A percentile compares a stretch with the other conserved stretches of the same genome.
phyloP scores from a whole-genome alignment of 2,329 filamentous ascomycete species.

The Acrocalymma vagum region DNA sequence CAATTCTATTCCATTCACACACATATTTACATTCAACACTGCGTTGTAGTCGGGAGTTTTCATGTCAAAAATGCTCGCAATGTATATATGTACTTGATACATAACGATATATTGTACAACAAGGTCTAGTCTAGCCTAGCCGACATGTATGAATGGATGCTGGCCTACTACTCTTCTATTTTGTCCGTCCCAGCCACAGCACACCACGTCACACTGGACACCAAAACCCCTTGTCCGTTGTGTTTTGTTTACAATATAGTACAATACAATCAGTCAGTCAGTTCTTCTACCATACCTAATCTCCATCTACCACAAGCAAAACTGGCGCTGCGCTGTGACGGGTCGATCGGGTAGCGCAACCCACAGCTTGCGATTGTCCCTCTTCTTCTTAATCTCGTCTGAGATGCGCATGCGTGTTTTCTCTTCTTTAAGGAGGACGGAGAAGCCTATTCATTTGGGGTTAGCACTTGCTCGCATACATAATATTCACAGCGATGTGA shows the following conservation, averaged over 20 bases:
- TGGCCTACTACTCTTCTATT: slow-evolving; percentile 2
- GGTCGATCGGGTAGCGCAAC: slow-evolving; percentile 86
- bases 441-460: slow-evolving; percentile 65
- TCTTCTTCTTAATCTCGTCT: slow-evolving; percentile 79
- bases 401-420: slow-evolving; percentile 84
- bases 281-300: not conserved
- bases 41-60: not conserved
- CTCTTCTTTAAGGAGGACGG: slow-evolving; percentile 90
- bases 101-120: slow-evolving; percentile 18
- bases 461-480: slow-evolving; percentile 7
- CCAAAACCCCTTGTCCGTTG: too few species aligned
- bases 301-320: slow-evolving; percentile 81
- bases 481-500: too few species aligned
- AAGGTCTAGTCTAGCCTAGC: not conserved
- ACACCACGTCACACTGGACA: too few species aligned
- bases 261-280: slow-evolving; percentile 4
- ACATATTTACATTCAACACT: not conserved
- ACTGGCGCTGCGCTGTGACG: slow-evolving; percentile 84
- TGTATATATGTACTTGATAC: slow-evolving; percentile 8
- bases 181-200: slow-evolving; percentile 9
- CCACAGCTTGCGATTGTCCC: slow-evolving; percentile 81
- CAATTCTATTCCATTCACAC: not conserved
- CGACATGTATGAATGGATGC: too few species aligned
- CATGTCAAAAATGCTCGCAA: too few species aligned
- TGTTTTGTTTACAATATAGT: too few species aligned